These are phyloP conservation scores for Naganishia randhawae DNA, from an alignment of 768 basidiomycete genomes.

Conservation along the genomic window DNA sequence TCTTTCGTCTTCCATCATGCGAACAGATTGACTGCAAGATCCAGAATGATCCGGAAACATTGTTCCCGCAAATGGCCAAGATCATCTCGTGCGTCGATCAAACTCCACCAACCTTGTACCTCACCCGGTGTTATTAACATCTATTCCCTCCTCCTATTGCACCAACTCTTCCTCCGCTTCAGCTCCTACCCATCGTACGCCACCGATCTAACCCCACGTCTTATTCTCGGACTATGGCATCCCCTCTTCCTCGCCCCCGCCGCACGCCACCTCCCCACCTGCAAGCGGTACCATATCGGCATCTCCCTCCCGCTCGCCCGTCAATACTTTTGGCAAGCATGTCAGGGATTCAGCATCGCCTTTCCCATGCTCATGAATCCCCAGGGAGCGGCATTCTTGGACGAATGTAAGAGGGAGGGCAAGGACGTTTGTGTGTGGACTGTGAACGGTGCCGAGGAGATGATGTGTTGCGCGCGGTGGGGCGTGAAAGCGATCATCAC, in stretches of 20 bases:
- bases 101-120: too few species aligned
- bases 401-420: conserved; percentile 44
- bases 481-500: conserved; percentile 50
- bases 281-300: conserved; percentile 50
- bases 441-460: conserved; percentile 49
- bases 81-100: conserved; percentile 38
- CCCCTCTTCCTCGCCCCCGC: conserved; percentile 50
- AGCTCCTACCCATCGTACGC: conserved; percentile 35
- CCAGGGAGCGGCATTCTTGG: conserved; percentile 46
- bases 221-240: conserved; percentile 52
- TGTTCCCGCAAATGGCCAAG: conserved; percentile 47
- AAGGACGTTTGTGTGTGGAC: conserved; percentile 51
- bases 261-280: conserved; percentile 42
- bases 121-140: too few species aligned
- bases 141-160: neutral
- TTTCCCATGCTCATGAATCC: conserved; percentile 45
- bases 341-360: conserved; percentile 47
- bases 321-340: conserved; percentile 48
- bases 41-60: conserved; percentile 43
- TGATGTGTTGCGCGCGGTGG: conserved; percentile 45
- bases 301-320: conserved; percentile 44
- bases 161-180: neutral
- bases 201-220: conserved; percentile 42
- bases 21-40: conserved; percentile 51
- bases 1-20: too few species aligned